Conservation (phyloP, 2,329 filamentous ascomycete species). For the Arthrocladium fulminans region DNA sequence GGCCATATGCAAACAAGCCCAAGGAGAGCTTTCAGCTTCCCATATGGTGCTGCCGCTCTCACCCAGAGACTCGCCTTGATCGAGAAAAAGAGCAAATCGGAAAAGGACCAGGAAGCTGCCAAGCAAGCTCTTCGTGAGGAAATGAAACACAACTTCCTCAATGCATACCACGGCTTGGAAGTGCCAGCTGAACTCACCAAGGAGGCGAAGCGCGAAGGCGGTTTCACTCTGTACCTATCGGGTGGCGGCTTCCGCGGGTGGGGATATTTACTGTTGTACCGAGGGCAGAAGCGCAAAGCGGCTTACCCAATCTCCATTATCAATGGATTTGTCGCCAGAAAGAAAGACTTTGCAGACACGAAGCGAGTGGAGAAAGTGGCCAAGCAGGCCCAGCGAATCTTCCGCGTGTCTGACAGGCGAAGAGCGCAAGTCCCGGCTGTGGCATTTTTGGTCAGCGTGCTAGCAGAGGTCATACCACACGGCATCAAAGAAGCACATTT, state of each 20-base stretch:
- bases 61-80: conserved; percentile 45
- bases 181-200: conserved; percentile 48
- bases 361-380: conserved; percentile 77
- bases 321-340: conserved; percentile 64
- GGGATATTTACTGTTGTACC: conserved; percentile 77
- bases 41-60: conserved; percentile 61
- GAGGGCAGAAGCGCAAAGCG: conserved; percentile 57
- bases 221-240: conserved; percentile 70
- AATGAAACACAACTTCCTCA: conserved; percentile 50
- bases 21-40: conserved; percentile 53
- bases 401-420: conserved; percentile 70
- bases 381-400: conserved; percentile 60
- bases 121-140: conserved; percentile 25
- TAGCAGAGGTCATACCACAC: conserved; percentile 58
- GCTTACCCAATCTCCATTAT: conserved; percentile 81
- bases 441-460: conserved; percentile 65
- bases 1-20: conserved; percentile 45
- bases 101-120: conserved; percentile 32
- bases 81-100: conserved; percentile 33
- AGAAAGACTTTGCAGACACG: conserved; percentile 61
- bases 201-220: conserved; percentile 36
- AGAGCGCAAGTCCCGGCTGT: conserved; percentile 78
- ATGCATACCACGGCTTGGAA: conserved; percentile 48
- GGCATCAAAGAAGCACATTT: conserved; percentile 67
- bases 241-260: conserved; percentile 86